Percentiles rank a stretch among this genome's conserved stretches.
phyloP scores from a whole-genome alignment of 371 early-diverging fungal species.

The Rhizopus arrhizus region DNA sequence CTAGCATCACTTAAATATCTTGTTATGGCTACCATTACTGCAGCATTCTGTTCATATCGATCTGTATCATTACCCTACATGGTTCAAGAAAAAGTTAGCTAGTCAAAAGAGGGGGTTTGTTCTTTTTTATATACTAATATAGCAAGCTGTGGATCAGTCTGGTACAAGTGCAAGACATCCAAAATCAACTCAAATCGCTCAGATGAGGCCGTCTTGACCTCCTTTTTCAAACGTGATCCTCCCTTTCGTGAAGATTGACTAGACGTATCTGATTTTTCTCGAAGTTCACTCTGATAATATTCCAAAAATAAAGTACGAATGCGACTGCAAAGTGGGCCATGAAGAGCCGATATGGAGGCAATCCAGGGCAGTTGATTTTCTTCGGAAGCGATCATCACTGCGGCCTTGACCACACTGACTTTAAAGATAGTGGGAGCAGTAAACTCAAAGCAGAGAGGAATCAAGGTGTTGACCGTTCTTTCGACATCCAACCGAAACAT shows the following conservation, averaged over 20 bases:
- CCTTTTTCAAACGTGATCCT: slow-evolving; percentile 28
- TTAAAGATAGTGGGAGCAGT: slow-evolving; percentile 62
- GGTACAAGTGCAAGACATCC: slow-evolving; percentile 69
- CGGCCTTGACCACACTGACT: slow-evolving; percentile 69
- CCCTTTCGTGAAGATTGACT: slow-evolving; percentile 20
- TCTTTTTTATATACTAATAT: slow-evolving; percentile 29
- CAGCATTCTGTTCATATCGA: slow-evolving; percentile 58
- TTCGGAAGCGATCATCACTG: slow-evolving; percentile 68
- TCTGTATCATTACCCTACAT: slow-evolving; percentile 19
- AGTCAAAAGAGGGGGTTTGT: too few species aligned
- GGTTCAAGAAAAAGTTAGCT: too few species aligned
- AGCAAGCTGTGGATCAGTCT: slow-evolving; percentile 65
- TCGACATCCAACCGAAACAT: slow-evolving; percentile 68
- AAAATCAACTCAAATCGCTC: slow-evolving; percentile 68
- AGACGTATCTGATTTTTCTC: slow-evolving; percentile 20
- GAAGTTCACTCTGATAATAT: slow-evolving; percentile 37
- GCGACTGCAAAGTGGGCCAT: slow-evolving; percentile 60
- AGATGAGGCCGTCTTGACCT: slow-evolving; percentile 38
- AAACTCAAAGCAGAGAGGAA: slow-evolving; percentile 60
- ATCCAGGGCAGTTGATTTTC: slow-evolving; percentile 65
- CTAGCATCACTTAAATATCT: slow-evolving; percentile 60
- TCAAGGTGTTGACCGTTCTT: slow-evolving; percentile 58
- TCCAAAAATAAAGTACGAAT: slow-evolving; percentile 65
- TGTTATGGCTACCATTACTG: slow-evolving; percentile 61
- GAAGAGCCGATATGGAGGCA: slow-evolving; percentile 59